Evolutionary conservation across 2,329 filamentous ascomycete genomes (phyloP), one percentile per base, ranked within the genome.

Genomic region (Fusarium multiceps): DNA sequence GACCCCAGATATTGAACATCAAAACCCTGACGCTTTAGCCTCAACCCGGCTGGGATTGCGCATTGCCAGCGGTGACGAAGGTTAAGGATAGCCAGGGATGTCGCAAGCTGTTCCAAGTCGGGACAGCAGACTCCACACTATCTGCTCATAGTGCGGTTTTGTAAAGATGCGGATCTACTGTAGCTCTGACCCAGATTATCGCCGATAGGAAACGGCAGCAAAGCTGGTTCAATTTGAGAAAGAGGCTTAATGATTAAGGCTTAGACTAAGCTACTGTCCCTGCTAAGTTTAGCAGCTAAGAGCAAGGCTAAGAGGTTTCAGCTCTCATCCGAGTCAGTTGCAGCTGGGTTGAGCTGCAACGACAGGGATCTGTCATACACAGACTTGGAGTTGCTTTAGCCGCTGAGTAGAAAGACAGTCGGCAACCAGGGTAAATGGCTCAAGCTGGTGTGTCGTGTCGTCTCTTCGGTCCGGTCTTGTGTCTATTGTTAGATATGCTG

Each of bases 61-160:
- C 58, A 68, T 55, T 63, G 57, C 55, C 55, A 60, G 53, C 58
- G 59, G 59, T 67, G 64, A 69, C 63, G 49, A 71, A 37, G 56
- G 58, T 64, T 49, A 69, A 63, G 55, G 54, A 56, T 59, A 47
- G 61, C 53, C 23, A 51, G 18, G 48, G 48, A 55, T 61, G 53
- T 74, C 61, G 68, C 70, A 72, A 65, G 66, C 55, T 61, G 69
- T 66, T 74, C 72, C 72, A 55, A 61, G 62, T 58, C 66, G 41
- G 68, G 72, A 65, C 67, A 68, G 59, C 42, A 55, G 60, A 59
- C 72, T 63, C 72, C 72, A 73, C 57, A 59, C 69, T 51, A 68
- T 63, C 69, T 73, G 68, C 59, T 68, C 64, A 60, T 71, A 72
- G 59, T 27, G 48, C 20, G 28, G 55, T 47, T 48, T 23, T 32